phyloP scores from a whole-genome alignment of 768 basidiomycete genomes.

The Boletus rufocinnamomeus region DNA sequence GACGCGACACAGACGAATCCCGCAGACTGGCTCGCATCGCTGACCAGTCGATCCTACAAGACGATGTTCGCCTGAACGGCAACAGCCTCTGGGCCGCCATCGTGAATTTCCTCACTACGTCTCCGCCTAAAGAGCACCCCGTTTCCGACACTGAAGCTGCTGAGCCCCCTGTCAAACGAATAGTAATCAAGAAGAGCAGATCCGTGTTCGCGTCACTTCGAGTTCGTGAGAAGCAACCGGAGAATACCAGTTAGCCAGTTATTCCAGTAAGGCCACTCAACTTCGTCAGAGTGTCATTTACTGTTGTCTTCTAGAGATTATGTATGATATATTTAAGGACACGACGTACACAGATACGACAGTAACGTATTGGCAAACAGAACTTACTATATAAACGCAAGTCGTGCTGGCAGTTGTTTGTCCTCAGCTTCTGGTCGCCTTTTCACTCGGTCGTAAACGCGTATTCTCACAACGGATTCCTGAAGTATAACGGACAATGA shows the following conservation, averaged over 20 bases:
- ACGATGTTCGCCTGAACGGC: conserved; percentile 57
- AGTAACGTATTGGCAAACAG: neutral
- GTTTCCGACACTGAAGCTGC: conserved; percentile 19
- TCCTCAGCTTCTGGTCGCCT: neutral
- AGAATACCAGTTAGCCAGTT: neutral
- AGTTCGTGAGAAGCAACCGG: conserved; percentile 13
- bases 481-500: neutral
- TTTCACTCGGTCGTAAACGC: neutral
- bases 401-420: neutral
- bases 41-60: conserved; percentile 62
- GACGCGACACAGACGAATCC: conserved; percentile 84
- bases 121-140: conserved; percentile 46
- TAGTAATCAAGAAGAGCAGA: conserved; percentile 26
- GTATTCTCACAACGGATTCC: neutral
- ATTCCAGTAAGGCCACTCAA: neutral
- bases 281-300: neutral
- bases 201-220: conserved; percentile 30
- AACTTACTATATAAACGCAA: neutral
- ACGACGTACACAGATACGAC: neutral
- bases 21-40: conserved; percentile 70
- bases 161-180: neutral
- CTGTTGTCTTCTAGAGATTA: conserved; percentile 1
- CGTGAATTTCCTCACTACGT: conserved; percentile 60
- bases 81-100: conserved; percentile 75
- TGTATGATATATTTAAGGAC: conserved; percentile 1